Conservation (phyloP, 148 eudicot species). For the Agrostemma githago region DNA sequence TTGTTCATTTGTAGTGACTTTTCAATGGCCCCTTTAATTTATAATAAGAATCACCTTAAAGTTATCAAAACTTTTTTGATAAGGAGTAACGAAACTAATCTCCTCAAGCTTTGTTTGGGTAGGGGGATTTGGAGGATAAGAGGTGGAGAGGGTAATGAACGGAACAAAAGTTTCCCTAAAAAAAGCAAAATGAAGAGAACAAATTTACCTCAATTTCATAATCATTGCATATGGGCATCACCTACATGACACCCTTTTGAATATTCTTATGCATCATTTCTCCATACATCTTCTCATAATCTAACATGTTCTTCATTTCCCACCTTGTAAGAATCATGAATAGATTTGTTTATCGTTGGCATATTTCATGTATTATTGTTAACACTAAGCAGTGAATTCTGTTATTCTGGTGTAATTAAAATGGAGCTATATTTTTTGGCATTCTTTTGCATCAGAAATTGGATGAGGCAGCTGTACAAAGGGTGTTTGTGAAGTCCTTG, state of each 20-base stretch:
- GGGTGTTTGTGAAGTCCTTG: slow-evolving; percentile 73
- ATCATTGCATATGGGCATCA: background rate
- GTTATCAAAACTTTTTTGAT: too few relatives aligned
- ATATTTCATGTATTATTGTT: background rate
- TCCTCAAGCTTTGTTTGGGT: too few relatives aligned
- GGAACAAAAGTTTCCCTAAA: too few relatives aligned
- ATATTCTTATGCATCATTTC: background rate
- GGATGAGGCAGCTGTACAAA: slow-evolving; percentile 91
- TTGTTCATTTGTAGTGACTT: background rate
- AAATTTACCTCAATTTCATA: background rate
- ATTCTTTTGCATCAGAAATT: slow-evolving; percentile 55
- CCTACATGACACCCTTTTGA: background rate
- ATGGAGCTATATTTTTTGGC: background rate
- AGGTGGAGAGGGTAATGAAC: too few relatives aligned
- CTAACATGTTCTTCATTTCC: background rate
- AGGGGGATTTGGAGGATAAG: background rate
- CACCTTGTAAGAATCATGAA: background rate
- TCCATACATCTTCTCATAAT: background rate
- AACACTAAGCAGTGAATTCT: background rate
- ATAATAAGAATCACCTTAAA: too few relatives aligned
- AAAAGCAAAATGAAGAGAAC: too few relatives aligned
- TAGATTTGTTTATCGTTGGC: background rate
- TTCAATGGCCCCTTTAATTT: slow-evolving; percentile 2
- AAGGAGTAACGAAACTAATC: too few relatives aligned
- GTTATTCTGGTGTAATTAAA: slow-evolving; percentile 2